Percentiles rank a stretch among this genome's conserved stretches.
Conservation (phyloP, 768 basidiomycete species). For the Hirschioporus abietinus region DNA sequence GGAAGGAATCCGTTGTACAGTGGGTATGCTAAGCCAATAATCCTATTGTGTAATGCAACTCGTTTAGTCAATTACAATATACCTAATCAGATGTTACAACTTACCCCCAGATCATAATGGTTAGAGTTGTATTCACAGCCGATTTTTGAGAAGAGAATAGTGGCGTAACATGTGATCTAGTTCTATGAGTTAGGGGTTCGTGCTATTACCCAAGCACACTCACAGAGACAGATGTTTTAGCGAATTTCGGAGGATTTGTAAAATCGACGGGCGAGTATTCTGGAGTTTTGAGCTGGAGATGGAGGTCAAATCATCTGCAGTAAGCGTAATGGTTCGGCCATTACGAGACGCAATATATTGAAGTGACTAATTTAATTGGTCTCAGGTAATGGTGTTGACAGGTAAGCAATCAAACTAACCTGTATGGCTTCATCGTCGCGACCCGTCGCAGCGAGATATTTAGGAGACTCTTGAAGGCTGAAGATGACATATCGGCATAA, state of each 20-base stretch:
- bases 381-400: neutral
- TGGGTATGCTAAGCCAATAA: conserved; percentile 51
- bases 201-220: too few species aligned
- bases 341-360: conserved; percentile 44
- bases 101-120: conserved; percentile 49
- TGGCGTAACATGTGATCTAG: conserved; percentile 43
- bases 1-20: conserved; percentile 49
- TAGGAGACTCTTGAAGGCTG: conserved; percentile 55
- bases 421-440: conserved; percentile 51
- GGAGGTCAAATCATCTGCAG: conserved; percentile 36
- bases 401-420: conserved; percentile 21
- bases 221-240: conserved; percentile 38
- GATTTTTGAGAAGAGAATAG: conserved; percentile 42
- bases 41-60: conserved; percentile 21
- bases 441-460: conserved; percentile 53
- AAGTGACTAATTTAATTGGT: conserved; percentile 31
- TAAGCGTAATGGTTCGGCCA: conserved; percentile 39
- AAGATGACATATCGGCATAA: conserved; percentile 52
- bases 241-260: conserved; percentile 27
- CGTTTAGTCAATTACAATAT: too few species aligned
- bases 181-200: too few species aligned
- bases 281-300: conserved; percentile 20
- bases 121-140: conserved; percentile 40
- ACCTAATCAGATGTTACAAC: too few species aligned
- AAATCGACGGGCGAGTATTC: conserved; percentile 20